Evolutionary conservation across 2,329 filamentous ascomycete genomes (phyloP).

Genomic region (Parastagonospora nodorum): DNA sequence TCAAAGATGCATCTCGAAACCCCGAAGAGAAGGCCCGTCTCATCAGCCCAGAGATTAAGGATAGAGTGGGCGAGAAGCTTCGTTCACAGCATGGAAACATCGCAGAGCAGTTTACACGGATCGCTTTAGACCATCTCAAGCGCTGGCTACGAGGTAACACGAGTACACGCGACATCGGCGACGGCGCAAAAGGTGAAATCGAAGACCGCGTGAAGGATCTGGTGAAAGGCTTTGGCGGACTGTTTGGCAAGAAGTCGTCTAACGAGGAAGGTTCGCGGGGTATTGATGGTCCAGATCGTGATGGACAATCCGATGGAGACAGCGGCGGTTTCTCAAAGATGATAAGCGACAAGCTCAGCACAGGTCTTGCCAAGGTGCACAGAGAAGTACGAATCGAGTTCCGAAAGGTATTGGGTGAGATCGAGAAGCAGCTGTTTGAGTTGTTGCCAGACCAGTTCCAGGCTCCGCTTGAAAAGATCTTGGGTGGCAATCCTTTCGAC

Average conservation of each 20-base stretch:
- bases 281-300: conserved; percentile 15
- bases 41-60: conserved; percentile 39
- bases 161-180: conserved; percentile 34
- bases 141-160: conserved; percentile 40
- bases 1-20: conserved; percentile 35
- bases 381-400: conserved; percentile 37
- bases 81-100: conserved; percentile 32
- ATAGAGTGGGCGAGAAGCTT: conserved; percentile 32
- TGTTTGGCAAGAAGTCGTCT: conserved; percentile 29
- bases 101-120: conserved; percentile 36
- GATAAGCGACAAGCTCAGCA: conserved; percentile 37
- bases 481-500: conserved; percentile 38
- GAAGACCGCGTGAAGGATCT: conserved; percentile 33
- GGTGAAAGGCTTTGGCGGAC: conserved; percentile 33
- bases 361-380: conserved; percentile 36
- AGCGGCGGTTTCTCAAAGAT: conserved; percentile 33
- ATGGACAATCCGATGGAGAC: conserved; percentile 16
- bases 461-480: conserved; percentile 33
- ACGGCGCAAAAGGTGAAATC: conserved; percentile 37
- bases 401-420: conserved; percentile 33
- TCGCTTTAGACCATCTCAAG: conserved; percentile 38
- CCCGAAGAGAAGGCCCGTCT: conserved; percentile 37
- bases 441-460: conserved; percentile 36
- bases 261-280: conserved; percentile 25
- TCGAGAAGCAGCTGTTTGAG: conserved; percentile 38